Percentiles rank a stretch among this genome's conserved stretches.
phyloP scores from a whole-genome alignment of 257 asterid genomes.

The Echites panduratus region DNA sequence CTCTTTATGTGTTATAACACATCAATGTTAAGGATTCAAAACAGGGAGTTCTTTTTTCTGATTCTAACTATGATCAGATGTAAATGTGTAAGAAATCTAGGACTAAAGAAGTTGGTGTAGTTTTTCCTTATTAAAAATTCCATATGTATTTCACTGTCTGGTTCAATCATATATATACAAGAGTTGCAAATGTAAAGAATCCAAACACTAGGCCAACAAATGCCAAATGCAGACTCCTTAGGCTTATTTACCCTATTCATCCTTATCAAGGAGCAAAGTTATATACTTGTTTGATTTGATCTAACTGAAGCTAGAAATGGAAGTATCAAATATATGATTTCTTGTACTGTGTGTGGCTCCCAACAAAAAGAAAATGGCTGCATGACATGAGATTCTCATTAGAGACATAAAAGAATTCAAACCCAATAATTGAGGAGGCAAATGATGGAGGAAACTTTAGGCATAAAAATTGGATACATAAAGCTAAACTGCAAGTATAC shows the following conservation, averaged over 20 bases:
- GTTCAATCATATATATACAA: not conserved
- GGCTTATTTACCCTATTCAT: not conserved
- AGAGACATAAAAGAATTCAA: not conserved
- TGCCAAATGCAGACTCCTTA: not conserved
- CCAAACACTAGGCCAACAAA: not conserved
- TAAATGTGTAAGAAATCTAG: too few relatives aligned
- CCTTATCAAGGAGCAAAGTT: not conserved
- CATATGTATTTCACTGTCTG: not conserved
- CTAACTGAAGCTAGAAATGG: not conserved
- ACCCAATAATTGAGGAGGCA: conserved; percentile 16
- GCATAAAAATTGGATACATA: conserved; percentile 2
- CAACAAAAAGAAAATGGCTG: conserved; percentile 2
- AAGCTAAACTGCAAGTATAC: conserved; percentile 16
- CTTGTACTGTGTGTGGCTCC: not conserved
- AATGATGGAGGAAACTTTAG: conserved; percentile 14
- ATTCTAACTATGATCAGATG: too few relatives aligned
- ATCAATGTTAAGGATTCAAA: too few relatives aligned
- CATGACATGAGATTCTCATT: not conserved
- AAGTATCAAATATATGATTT: not conserved
- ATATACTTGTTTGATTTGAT: not conserved
- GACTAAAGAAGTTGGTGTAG: too few relatives aligned
- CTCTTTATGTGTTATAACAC: too few relatives aligned
- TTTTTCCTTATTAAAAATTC: too few relatives aligned
- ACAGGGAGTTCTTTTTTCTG: too few relatives aligned
- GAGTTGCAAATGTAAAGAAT: not conserved